These are phyloP conservation scores for Cornus controversa DNA, from an alignment of 148 eudicot genomes.

Conservation along the genomic window DNA sequence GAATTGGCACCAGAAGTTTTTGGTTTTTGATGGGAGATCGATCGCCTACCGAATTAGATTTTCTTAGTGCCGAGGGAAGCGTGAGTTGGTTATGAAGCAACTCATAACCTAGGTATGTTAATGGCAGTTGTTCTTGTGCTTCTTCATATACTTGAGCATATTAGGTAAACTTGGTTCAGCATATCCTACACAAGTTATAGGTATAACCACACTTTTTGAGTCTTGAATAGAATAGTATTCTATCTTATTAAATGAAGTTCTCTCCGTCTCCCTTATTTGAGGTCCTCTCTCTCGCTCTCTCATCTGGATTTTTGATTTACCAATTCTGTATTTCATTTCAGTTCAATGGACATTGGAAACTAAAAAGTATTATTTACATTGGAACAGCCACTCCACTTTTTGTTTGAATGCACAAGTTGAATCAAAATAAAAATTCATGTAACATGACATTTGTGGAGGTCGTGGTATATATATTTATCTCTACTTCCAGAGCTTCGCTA, in stretches of 20 bases:
- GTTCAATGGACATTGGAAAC: background rate
- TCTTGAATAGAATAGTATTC: too few relatives aligned
- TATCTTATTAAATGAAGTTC: background rate
- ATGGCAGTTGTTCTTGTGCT: background rate
- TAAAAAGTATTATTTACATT: too few relatives aligned
- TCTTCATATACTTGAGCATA: background rate
- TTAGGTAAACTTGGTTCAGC: background rate
- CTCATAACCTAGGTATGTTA: background rate
- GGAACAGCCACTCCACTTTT: too few relatives aligned
- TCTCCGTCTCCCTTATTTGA: too few relatives aligned
- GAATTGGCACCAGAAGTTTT: constrained; percentile 30
- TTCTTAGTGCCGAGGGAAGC: background rate
- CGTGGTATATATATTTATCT: too few relatives aligned
- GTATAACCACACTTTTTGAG: background rate
- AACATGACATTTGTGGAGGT: too few relatives aligned
- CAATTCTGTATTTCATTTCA: too few relatives aligned
- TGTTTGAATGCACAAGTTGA: too few relatives aligned
- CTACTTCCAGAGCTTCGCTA: too few relatives aligned
- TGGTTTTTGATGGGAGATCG: constrained; percentile 31
- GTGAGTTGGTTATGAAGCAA: background rate
- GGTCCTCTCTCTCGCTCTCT: too few relatives aligned
- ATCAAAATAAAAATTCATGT: too few relatives aligned
- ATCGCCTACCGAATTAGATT: background rate
- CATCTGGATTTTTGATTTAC: too few relatives aligned
- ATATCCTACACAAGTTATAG: background rate